Base-by-base conservation (phyloP, 495 filamentous ascomycete species). In the Echria macrotheca region DNA sequence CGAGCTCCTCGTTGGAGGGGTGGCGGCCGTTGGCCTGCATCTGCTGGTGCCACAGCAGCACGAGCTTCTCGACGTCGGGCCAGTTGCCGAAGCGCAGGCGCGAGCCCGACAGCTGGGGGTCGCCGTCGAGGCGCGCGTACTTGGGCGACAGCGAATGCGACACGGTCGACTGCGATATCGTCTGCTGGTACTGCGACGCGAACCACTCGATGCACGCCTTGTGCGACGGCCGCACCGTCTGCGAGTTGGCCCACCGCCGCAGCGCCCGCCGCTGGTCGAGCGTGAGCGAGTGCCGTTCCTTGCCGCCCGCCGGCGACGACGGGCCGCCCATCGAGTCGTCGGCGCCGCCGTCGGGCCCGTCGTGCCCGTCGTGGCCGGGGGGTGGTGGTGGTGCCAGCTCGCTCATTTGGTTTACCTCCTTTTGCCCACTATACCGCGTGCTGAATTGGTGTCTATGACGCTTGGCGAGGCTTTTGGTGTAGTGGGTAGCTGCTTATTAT, bases 151-250 rank as follows among this genome's bases (percentile, higher is more conserved):
- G 64, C 5, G 70, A 74, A 47, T 76, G 73, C 28, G 70, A 74
- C 31, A 76, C 73, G 55, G 73, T 76, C 3, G 72, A 75, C 58
- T 76, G 73, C 47, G 69, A 73, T 50, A 76, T 74, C 44, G 64
- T 73, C 54, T 76, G 73, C 49, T 66, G 60, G 58, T 74, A 76
- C 58, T 76, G 69, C 37, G 50, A 56, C 41, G 62, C 66, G 55
- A 76, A 76, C 73, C 73, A 76, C 44, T 76, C 73, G 54, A 76
- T 76, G 68, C 73, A 76, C 8, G 69, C 70, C 53, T 74, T 74
- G 58, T 76, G 73, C 31, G 64, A 68, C 8, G 73, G 73, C 12
- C 73, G 72, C 7, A 68, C 66, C 10, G 69, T 61, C 55, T 76
- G 73, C 42, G 62, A 67, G 42, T 69, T 68, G 42, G 73, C 73